Evolutionary conservation across 75 land plant genomes (phyloP).

Genomic region (Gnetum montanum): DNA sequence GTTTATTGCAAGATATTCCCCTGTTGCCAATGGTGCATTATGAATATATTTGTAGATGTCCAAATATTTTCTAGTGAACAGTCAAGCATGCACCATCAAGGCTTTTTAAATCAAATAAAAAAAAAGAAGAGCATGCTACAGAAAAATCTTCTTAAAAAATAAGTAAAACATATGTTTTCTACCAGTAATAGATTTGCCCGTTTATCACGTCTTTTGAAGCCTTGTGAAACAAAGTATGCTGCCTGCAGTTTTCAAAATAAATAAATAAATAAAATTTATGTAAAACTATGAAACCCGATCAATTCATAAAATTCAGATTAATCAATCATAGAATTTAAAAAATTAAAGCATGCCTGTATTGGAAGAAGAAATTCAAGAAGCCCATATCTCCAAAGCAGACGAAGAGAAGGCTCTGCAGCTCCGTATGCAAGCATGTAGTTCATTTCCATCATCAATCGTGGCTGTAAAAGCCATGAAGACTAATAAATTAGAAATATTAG

Average conservation of each 20-base stretch:
- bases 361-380: constrained; percentile 80
- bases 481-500: background rate
- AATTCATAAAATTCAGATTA: background rate
- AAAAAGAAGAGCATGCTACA: no score
- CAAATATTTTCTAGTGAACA: no score
- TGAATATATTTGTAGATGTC: no score
- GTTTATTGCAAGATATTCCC: no score
- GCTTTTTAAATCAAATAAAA: no score
- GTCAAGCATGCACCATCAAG: no score
- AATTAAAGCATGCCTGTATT: constrained; percentile 42
- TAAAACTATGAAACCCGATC: no score
- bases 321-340: background rate
- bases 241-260: constrained; percentile 35
- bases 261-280: no score
- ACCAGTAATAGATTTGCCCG: constrained; percentile 76
- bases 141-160: no score
- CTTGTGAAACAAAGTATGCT: constrained; percentile 48
- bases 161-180: no score
- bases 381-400: constrained; percentile 91
- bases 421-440: constrained; percentile 89
- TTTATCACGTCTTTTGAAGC: constrained; percentile 61
- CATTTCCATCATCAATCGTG: constrained; percentile 73
- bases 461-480: constrained; percentile 22
- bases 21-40: no score
- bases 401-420: constrained; percentile 78